Base-by-base conservation (phyloP, 192 early-diverging fungal species). In the Geranomyces variabilis region DNA sequence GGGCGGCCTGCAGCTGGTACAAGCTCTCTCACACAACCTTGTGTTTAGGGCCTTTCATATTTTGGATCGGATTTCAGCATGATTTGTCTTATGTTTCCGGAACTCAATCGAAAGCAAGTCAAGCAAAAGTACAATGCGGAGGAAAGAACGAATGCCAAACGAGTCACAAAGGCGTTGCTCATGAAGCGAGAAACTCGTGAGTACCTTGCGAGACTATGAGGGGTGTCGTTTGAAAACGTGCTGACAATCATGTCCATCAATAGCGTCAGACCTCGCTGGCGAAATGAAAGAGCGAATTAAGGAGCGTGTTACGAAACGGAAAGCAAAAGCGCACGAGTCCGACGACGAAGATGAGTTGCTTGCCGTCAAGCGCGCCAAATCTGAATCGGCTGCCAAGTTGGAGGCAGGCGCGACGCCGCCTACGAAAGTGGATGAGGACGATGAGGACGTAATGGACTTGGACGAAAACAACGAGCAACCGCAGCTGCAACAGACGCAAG, bases 21-120 rank as follows among this genome's bases (percentile, higher is more conserved):
- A 4, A 64, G 63, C n/a, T 63, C 22, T 28, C 43, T 63, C 17
- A 22, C 15, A 14, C 14, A 15, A 19, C 8, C 19, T 24, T 15
- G 61, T 10, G 36, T 41, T 30, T 46, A 79, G 74, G 78, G 70
- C 7, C 55, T 79, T 9, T 69, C 65, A 14, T 73, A 76, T 34
- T 79, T 75, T 68, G 78, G 78, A 34, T 73, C 74, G 13, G 70
- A 79, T 75, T 73, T 79, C 49, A 63, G 66, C 21, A 61, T 76
- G 70, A 79, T 79, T 43, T 59, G 47, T 41, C 48, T 71, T 36
- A 72, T 79, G 70, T 79, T 79, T 68, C 74, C 74, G 19, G 74
- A 58, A 8, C 24, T 76, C 60, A 73, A 62, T 26, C 63, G 73
- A 10, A 45, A 31, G 29, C 78, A 76, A 30, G 36, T 79, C 33